Percentiles rank a stretch among this genome's conserved stretches.
phyloP scores from a whole-genome alignment of 148 eudicot genomes.

The Diospyros lotus region DNA sequence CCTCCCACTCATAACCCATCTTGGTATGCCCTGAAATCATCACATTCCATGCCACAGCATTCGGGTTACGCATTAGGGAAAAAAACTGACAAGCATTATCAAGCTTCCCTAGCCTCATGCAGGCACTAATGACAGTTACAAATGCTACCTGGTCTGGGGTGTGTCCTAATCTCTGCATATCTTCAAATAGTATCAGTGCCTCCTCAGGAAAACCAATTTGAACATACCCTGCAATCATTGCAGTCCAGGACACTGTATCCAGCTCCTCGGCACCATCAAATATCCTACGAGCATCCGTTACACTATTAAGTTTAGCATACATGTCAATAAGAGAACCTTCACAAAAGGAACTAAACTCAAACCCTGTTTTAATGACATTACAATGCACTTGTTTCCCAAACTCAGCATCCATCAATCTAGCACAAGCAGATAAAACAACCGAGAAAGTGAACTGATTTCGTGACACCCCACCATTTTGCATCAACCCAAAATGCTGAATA shows the following conservation, averaged over 20 bases:
- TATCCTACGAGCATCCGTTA: constrained; percentile 56
- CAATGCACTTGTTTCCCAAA: constrained; percentile 68
- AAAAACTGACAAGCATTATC: constrained; percentile 62
- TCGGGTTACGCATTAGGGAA: constrained; percentile 50
- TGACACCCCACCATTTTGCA: constrained; percentile 39
- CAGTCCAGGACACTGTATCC: constrained; percentile 71
- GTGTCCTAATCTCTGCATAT: constrained; percentile 44
- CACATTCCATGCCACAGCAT: constrained; percentile 74
- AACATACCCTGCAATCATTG: constrained; percentile 67
- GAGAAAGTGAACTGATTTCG: constrained; percentile 74
- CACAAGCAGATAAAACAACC: constrained; percentile 65
- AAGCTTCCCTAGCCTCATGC: constrained; percentile 54
- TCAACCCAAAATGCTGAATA: constrained; percentile 32
- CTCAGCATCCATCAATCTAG: constrained; percentile 34
- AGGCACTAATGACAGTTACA: constrained; percentile 62
- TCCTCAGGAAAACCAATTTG: constrained; percentile 56
- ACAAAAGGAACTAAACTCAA: constrained; percentile 48
- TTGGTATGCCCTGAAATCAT: constrained; percentile 83
- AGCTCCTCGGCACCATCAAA: constrained; percentile 46
- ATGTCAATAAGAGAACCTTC: constrained; percentile 77
- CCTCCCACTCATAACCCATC: constrained; percentile 50
- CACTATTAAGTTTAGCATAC: constrained; percentile 57
- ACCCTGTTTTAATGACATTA: constrained; percentile 50
- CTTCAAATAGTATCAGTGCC: constrained; percentile 47
- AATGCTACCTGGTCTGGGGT: constrained; percentile 66